phyloP scores from a whole-genome alignment of 192 early-diverging fungal species.

The Coemansia sp. region DNA sequence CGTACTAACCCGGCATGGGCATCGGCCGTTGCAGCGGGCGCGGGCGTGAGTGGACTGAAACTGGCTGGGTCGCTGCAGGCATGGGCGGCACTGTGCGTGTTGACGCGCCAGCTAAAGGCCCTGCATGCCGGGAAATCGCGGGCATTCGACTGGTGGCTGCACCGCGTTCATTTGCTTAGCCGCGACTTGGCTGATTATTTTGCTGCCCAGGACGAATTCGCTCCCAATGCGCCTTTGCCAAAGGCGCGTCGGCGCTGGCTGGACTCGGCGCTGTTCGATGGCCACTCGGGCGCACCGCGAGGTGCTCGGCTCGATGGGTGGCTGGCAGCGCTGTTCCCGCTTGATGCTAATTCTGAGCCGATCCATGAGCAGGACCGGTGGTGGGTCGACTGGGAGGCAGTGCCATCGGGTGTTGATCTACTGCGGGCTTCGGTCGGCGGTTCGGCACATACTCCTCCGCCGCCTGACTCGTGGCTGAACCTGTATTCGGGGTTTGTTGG shows the following conservation, averaged over 20 bases:
- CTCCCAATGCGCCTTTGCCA: conserved; percentile 1
- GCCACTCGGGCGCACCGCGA: conserved; percentile 34
- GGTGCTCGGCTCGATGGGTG: conserved; percentile 45
- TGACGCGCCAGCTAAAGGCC: conserved; percentile 47
- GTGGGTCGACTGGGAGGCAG: conserved; percentile 37
- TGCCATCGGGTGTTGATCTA: conserved; percentile 52
- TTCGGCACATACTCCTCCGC: background rate
- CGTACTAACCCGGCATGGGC: conserved; percentile 47
- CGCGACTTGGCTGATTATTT: conserved; percentile 51
- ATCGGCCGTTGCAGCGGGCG: conserved; percentile 13
- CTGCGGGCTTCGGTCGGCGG: conserved; percentile 12
- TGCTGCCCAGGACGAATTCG: conserved; percentile 41
- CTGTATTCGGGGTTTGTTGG: conserved; percentile 55
- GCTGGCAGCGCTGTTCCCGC: conserved; percentile 44
- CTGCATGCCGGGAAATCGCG: conserved; percentile 12
- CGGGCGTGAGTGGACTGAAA: conserved; percentile 24
- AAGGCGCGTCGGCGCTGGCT: conserved; percentile 31
- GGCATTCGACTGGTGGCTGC: conserved; percentile 51
- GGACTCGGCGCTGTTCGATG: conserved; percentile 38
- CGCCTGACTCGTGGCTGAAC: conserved; percentile 18
- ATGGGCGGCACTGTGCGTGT: conserved; percentile 46
- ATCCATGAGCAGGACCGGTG: conserved; percentile 34
- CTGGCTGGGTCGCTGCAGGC: conserved; percentile 38
- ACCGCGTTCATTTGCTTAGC: conserved; percentile 43
- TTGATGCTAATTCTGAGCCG: conserved; percentile 18